Percentiles rank a stretch among this genome's conserved stretches.
Conservation (phyloP, 441 rosid species). For the Gossypium schwendimanii region DNA sequence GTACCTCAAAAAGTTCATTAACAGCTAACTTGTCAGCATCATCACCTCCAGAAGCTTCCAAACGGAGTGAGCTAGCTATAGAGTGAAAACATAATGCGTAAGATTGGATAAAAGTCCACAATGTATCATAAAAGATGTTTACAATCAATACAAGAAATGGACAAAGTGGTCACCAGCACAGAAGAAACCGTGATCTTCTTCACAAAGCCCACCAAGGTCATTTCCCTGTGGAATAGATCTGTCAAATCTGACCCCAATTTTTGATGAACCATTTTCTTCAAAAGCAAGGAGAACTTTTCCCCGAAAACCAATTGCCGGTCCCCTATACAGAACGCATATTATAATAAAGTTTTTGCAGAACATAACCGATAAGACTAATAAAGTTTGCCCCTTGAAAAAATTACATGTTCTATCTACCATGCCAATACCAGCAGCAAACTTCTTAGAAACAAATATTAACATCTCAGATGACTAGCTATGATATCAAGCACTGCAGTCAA, state of each 20-base stretch:
- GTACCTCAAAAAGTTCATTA: conserved; percentile 86
- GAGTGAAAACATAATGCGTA: not conserved
- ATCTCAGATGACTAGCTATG: not conserved
- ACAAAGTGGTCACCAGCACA: conserved; percentile 56
- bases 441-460: not conserved
- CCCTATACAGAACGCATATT: conserved; percentile 39
- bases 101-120: not conserved
- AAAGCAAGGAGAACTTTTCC: conserved; percentile 92
- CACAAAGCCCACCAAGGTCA: conserved; percentile 92
- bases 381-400: not conserved
- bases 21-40: conserved; percentile 78
- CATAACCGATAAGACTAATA: not conserved
- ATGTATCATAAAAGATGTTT: not conserved
- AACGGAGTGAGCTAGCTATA: conserved; percentile 34
- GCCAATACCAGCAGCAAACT: conserved; percentile 6
- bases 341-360: not conserved
- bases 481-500: not conserved
- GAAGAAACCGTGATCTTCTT: conserved; percentile 86
- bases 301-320: conserved; percentile 70
- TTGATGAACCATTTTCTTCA: conserved; percentile 84
- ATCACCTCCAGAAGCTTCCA: conserved; percentile 76
- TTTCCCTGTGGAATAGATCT: conserved; percentile 80
- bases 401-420: not conserved
- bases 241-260: conserved; percentile 94
- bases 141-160: not conserved